Percentiles rank a stretch among this genome's conserved stretches.
Evolutionary conservation across 352 stramenopile genomes (phyloP).

Genomic region (Phytopythium delawarense): DNA sequence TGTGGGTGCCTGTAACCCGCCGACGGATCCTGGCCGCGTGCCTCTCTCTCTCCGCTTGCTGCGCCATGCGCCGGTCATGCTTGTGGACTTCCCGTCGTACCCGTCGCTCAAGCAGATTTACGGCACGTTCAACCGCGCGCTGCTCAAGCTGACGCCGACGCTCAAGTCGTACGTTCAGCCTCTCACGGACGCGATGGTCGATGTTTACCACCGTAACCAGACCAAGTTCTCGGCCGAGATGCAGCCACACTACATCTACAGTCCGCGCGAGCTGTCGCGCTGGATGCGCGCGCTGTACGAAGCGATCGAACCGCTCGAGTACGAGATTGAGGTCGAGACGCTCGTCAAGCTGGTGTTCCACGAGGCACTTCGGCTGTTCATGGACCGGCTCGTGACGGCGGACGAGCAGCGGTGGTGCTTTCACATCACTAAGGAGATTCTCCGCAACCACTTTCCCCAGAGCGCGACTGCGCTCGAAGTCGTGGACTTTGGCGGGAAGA

Average conservation of each 20-base stretch:
- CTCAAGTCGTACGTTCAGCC: constrained; percentile 95
- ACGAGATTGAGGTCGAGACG: constrained; percentile 93
- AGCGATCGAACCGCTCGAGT: constrained; percentile 94
- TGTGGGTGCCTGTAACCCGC: constrained; percentile 98
- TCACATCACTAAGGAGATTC: constrained; percentile 77
- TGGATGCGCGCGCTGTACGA: constrained; percentile 99
- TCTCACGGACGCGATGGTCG: constrained; percentile 99
- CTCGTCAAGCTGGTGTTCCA: constrained; percentile 98
- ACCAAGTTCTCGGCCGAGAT: constrained; percentile 92
- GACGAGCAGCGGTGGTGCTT: constrained; percentile 97
- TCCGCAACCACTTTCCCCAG: constrained; percentile 81
- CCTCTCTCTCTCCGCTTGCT: constrained; percentile 97
- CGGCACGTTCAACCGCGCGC: constrained; percentile 97
- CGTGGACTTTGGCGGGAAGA: constrained; percentile 73
- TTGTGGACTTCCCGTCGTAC: constrained; percentile 98
- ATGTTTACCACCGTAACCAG: constrained; percentile 98
- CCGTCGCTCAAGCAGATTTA: constrained; percentile 99
- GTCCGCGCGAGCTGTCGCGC: constrained; percentile 96
- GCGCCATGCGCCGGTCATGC: constrained; percentile 96
- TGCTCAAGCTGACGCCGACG: constrained; percentile 98
- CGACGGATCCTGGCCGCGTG: constrained; percentile 98
- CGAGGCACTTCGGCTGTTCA: constrained; percentile 98
- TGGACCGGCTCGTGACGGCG: constrained; percentile 96
- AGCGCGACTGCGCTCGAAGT: constrained; percentile 67
- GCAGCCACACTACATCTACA: constrained; percentile 99